Evolutionary conservation across 2,329 filamentous ascomycete species (phyloP), one percentile per base, ranked within the genome.

Genomic region (Gliomastix tumulicola): DNA sequence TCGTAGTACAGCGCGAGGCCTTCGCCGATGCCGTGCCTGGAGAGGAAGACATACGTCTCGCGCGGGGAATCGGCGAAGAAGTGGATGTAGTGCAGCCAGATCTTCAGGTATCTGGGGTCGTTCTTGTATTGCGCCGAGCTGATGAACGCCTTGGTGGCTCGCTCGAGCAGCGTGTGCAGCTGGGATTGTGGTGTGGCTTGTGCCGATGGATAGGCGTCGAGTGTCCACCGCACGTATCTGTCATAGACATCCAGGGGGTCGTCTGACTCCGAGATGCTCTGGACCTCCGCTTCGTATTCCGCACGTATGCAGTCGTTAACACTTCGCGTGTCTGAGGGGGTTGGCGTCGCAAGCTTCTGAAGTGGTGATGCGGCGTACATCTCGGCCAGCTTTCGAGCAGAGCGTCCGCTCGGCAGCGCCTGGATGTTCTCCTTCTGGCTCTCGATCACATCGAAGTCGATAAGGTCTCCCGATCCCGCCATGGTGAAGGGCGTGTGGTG

Each of bases 401-500:
- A 97, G 46, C 92, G 70, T 17, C 75, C 92, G 44, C 87, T 84
- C 13, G 90, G 89, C 11, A 98, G 74, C 17, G 88, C 82, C 61
- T 96, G 89, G 39, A 98, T 96, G 62, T 98, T 98, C 66, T 98
- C 92, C 65, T 98, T 98, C 51, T 96, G 89, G 32, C 77, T 79
- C 65, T 98, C 92, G 63, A 98, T 96, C 44, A 96, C 76, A 51
- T 94, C 85, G 66, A 98, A 97, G 65, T 79, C 66, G 55, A 82
- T 77, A 27, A 78, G 60, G 47, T 82, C 75, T 41, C 63, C 61
- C 42, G 64, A 59, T 25, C 49, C 48, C 44, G 66, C 64, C 65
- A 79, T 78, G 50, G 51, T 60, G n/a, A n/a, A n/a, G n/a, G n/a
- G n/a, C n/a, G n/a, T n/a, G n/a, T n/a, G n/a, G n/a, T n/a, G n/a